Base-by-base conservation (phyloP, 2,329 filamentous ascomycete genomes). In the Ascosphaera apis region DNA sequence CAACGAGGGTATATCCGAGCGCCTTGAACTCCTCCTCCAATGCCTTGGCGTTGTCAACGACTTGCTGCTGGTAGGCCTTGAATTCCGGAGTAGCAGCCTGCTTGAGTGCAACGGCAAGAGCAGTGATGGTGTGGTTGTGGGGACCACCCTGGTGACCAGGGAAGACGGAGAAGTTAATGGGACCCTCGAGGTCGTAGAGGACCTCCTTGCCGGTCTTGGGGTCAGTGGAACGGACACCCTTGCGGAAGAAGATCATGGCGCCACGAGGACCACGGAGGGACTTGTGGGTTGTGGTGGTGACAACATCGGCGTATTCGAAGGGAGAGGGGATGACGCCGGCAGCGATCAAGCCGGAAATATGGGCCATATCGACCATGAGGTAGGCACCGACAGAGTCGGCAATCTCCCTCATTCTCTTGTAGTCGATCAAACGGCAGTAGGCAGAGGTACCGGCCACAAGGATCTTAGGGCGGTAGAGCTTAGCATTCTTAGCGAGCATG, bases 51-150 rank as follows among this genome's bases (percentile, higher is more conserved):
- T 98, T 98, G 56, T 76, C 68, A 40, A 95, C 67, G 37, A 95
- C 84, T 51, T 81, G 76, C 49, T 80, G 65, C 60, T 98, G 88
- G 61, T 98, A 98, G 37, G 78, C 67, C 54, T 77, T 79, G 66
- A 98, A 98, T 52, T 92, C 84, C 34, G 76, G 71, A 4, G 73
- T 73, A 53, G 84, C 81, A 2, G 82, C 82, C 60, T 98, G 88
- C 62, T 92, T 91, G 40, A 98, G 67, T 9, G 88, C 88, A 34
- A 98, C 88, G 15, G 88, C 74, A 18, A 98, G 67, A 32, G 88
- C 88, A 25, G 88, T 91, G 55, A 98, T 98, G 47, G 88, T 98
- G 65, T 98, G 88, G 64, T 98, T 98, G 62, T 98, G 88, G 37
- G 88, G 88, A 16, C 88, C 88, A 53, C 88, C 88, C 57, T 98